These are phyloP conservation scores for Tephrocybe sp. DNA, from an alignment of 768 basidiomycete genomes.

Conservation along the genomic window DNA sequence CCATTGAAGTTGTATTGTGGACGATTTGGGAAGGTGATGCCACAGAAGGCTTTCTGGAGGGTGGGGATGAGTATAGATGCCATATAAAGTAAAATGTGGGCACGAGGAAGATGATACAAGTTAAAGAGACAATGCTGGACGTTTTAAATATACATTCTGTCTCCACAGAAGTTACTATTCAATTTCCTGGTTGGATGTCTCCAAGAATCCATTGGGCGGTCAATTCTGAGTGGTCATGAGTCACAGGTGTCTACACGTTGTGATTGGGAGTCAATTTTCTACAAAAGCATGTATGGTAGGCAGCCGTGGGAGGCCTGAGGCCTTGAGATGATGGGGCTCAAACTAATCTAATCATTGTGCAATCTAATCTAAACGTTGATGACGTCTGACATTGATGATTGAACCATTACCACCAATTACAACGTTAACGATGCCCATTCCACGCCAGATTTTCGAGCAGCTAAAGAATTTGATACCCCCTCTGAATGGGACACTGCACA, in stretches of 20 bases:
- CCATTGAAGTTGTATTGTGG: conserved; percentile 46
- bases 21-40: conserved; percentile 7
- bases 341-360: background rate
- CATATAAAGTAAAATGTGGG: background rate
- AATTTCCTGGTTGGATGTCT: background rate
- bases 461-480: conserved; percentile 88
- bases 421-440: conserved; percentile 60
- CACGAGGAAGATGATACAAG: background rate
- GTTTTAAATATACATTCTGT: no score
- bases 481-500: conserved; percentile 84
- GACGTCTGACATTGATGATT: background rate
- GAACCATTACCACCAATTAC: background rate
- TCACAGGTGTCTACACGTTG: conserved; percentile 3
- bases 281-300: background rate
- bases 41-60: conserved; percentile 42
- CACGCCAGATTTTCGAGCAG: conserved; percentile 63
- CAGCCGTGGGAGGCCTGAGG: no score
- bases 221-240: background rate
- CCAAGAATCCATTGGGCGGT: background rate
- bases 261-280: background rate
- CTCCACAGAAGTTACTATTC: background rate
- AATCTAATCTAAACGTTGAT: background rate
- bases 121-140: no score
- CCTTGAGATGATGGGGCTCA: no score
- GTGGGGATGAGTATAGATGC: conserved; percentile 11